A percentile compares a stretch with the other conserved stretches of the same genome.
Conservation (phyloP, 306 rosid species). For the Medicago lupulina region DNA sequence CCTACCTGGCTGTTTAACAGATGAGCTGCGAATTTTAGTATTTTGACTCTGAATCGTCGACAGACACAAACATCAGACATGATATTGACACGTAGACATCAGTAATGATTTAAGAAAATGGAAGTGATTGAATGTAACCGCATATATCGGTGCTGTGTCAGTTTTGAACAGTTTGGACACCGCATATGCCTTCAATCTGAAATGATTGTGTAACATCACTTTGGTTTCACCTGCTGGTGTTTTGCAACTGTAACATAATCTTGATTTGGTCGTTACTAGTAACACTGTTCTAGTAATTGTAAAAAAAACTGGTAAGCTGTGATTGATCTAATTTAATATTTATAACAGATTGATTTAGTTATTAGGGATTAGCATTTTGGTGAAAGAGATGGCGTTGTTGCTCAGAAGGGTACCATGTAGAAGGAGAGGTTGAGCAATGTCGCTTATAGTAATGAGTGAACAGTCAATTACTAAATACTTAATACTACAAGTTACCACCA, state of each 20-base stretch:
- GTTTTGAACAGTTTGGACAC: too few relatives aligned
- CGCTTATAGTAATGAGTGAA: constrained; percentile 17
- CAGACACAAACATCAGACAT: too few relatives aligned
- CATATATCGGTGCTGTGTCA: too few relatives aligned
- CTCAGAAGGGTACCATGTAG: constrained; percentile 31
- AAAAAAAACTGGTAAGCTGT: background rate
- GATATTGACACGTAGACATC: too few relatives aligned
- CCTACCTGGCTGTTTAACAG: background rate
- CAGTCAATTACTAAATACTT: constrained; percentile 2
- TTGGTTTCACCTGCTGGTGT: too few relatives aligned
- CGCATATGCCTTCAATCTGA: too few relatives aligned
- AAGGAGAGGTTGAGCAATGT: constrained; percentile 31
- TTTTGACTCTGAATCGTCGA: too few relatives aligned
- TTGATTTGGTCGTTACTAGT: constrained; percentile 7
- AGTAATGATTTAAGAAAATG: too few relatives aligned
- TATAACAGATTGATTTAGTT: constrained; percentile 39
- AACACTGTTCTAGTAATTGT: background rate
- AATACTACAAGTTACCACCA: background rate
- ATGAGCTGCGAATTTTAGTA: too few relatives aligned
- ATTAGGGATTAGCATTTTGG: constrained; percentile 38
- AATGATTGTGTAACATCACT: too few relatives aligned
- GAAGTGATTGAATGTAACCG: too few relatives aligned
- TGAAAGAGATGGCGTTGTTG: constrained; percentile 35
- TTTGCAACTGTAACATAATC: too few relatives aligned
- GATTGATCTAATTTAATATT: constrained; percentile 27